phyloP scores from a whole-genome alignment of 2,329 filamentous ascomycete species.

The Diaporthe citrichinensis region DNA sequence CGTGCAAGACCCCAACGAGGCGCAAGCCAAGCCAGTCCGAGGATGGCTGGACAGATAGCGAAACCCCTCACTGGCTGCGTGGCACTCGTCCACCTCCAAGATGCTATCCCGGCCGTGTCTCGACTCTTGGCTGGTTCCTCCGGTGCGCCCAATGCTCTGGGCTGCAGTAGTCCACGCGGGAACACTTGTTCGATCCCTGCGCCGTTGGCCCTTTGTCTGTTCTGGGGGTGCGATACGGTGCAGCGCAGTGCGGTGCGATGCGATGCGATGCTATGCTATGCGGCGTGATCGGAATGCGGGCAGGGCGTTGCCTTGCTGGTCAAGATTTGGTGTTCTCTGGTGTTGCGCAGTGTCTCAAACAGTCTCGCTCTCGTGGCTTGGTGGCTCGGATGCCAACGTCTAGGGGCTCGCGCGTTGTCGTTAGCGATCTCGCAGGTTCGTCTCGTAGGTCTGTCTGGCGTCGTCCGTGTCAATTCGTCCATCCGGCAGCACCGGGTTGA shows the following conservation, averaged over 20 bases:
- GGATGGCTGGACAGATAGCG: slow-evolving; percentile 17
- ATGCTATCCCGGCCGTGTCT: slow-evolving; percentile 31
- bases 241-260: neutral
- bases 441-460: slow-evolving; percentile 7
- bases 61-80: slow-evolving; percentile 31
- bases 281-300: slow-evolving; percentile 17
- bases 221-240: neutral
- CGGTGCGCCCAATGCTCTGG: slow-evolving; percentile 4
- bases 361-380: slow-evolving; percentile 11
- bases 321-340: neutral
- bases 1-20: slow-evolving; percentile 23
- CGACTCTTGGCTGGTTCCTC: slow-evolving; percentile 18
- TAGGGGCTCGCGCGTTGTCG: neutral
- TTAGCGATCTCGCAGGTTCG: neutral
- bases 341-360: slow-evolving; percentile 33
- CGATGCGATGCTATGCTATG: neutral
- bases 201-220: neutral
- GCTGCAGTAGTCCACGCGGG: slow-evolving; percentile 36
- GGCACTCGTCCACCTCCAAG: slow-evolving; percentile 28
- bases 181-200: slow-evolving; percentile 5
- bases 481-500: slow-evolving; percentile 29
- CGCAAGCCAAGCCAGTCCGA: slow-evolving; percentile 34
- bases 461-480: slow-evolving; percentile 4
- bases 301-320: slow-evolving; percentile 8
- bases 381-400: slow-evolving; percentile 4